Conservation (phyloP, 169 alveolate species). For the Perkinsus chesapeaki region DNA sequence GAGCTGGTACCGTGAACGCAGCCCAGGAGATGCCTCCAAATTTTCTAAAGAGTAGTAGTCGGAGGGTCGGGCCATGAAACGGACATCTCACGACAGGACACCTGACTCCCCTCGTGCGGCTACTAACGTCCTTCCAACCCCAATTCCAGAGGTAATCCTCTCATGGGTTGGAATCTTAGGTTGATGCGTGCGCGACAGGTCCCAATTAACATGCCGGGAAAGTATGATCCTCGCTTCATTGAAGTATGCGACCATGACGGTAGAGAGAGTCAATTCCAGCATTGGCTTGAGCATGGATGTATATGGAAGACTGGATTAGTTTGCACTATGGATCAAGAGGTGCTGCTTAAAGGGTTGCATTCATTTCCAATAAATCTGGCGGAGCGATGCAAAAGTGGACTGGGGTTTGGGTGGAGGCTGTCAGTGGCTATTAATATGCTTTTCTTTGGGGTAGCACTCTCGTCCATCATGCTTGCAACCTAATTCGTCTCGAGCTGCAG, state of each 20-base stretch:
- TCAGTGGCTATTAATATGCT: neutral
- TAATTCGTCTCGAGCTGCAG: neutral
- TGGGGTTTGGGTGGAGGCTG: neutral
- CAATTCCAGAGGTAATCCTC: neutral
- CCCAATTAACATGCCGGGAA: neutral
- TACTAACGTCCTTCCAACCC: neutral
- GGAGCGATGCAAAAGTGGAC: neutral
- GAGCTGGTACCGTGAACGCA: neutral
- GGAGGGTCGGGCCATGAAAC: neutral
- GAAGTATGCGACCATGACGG: neutral
- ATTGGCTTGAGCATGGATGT: neutral
- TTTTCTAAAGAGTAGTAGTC: neutral
- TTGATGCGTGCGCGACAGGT: neutral
- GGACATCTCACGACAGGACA: neutral
- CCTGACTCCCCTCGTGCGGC: neutral
- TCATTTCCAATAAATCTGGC: neutral
- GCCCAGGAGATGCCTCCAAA: neutral
- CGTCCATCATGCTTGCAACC: neutral
- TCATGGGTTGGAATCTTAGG: neutral
- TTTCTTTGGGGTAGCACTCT: neutral
- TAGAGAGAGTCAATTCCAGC: neutral
- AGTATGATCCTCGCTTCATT: neutral
- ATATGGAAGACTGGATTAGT: neutral
- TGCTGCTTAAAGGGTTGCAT: neutral
- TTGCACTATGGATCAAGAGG: constrained; percentile 4